Conservation (phyloP, 2,329 filamentous ascomycete genomes). For the Hymenoscyphus infarciens region DNA sequence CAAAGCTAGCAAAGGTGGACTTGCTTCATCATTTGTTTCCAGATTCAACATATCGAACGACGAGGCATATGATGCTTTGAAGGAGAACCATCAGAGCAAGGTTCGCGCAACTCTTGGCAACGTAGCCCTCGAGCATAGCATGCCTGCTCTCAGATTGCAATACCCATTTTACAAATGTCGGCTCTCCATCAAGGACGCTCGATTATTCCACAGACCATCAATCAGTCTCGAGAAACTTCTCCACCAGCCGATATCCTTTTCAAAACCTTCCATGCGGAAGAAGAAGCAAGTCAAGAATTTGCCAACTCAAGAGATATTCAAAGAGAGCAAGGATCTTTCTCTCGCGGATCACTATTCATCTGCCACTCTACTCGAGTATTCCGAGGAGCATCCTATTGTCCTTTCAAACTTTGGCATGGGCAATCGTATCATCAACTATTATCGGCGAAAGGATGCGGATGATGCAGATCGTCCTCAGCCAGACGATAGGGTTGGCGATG, state of each 20-base stretch:
- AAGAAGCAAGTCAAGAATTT: constrained; percentile 80
- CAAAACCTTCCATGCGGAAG: constrained; percentile 69
- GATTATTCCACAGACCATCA: constrained; percentile 81
- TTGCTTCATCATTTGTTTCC: constrained; percentile 69
- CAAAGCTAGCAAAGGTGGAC: constrained; percentile 64
- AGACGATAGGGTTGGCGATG: constrained; percentile 77
- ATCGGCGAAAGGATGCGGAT: constrained; percentile 73
- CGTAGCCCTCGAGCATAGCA: constrained; percentile 87
- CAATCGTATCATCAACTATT: constrained; percentile 93
- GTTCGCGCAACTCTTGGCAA: constrained; percentile 89
- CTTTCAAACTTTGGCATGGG: constrained; percentile 98
- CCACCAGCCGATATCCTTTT: constrained; percentile 68
- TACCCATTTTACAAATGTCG: constrained; percentile 96
- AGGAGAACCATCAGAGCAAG: constrained; percentile 96
- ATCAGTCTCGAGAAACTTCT: constrained; percentile 68
- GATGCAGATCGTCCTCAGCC: constrained; percentile 42
- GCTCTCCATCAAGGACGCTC: constrained; percentile 64
- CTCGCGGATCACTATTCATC: constrained; percentile 80
- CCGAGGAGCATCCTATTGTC: constrained; percentile 86
- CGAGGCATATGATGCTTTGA: constrained; percentile 89
- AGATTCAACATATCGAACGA: constrained; percentile 97
- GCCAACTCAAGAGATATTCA: constrained; percentile 73
- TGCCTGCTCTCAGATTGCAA: constrained; percentile 85
- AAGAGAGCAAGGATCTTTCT: constrained; percentile 75
- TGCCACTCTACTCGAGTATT: constrained; percentile 88